Evolutionary conservation across 2,329 filamentous ascomycete species (phyloP).

Genomic region (Fusarium luffae): DNA sequence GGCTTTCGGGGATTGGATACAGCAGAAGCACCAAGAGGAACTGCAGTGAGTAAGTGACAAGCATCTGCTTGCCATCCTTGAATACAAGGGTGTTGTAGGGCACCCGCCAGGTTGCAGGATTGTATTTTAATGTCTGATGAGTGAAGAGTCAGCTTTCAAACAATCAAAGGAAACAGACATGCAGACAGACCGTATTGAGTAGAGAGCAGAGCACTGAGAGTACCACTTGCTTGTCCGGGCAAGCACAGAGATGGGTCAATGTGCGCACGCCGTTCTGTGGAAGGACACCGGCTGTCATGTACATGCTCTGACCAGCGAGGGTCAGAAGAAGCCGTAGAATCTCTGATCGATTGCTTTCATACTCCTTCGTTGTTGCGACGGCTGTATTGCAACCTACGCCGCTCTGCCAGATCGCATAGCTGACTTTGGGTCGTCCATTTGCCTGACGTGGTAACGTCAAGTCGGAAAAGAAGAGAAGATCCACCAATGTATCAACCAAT

Average conservation of each 20-base stretch:
- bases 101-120: constrained; percentile 91
- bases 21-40: constrained; percentile 86
- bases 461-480: constrained; percentile 90
- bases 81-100: constrained; percentile 94
- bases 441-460: constrained; percentile 83
- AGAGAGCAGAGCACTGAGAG: constrained; percentile 91
- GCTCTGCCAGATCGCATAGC: constrained; percentile 97
- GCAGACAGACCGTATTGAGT: constrained; percentile 81
- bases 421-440: constrained; percentile 80
- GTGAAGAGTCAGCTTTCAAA: constrained; percentile 21
- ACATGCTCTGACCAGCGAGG: constrained; percentile 91
- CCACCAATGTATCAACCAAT: constrained; percentile 87
- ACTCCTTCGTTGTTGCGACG: constrained; percentile 87
- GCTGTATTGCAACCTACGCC: constrained; percentile 95
- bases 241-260: constrained; percentile 89
- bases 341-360: constrained; percentile 92
- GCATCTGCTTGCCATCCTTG: constrained; percentile 87
- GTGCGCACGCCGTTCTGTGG: constrained; percentile 85
- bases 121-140: constrained; percentile 89
- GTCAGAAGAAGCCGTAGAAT: constrained; percentile 87
- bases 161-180: not conserved
- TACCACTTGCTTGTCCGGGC: constrained; percentile 89
- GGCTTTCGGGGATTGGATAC: constrained; percentile 86
- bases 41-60: constrained; percentile 93
- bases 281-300: constrained; percentile 81